Evolutionary conservation across 768 basidiomycete species (phyloP).

Genomic region (Russula sp.): DNA sequence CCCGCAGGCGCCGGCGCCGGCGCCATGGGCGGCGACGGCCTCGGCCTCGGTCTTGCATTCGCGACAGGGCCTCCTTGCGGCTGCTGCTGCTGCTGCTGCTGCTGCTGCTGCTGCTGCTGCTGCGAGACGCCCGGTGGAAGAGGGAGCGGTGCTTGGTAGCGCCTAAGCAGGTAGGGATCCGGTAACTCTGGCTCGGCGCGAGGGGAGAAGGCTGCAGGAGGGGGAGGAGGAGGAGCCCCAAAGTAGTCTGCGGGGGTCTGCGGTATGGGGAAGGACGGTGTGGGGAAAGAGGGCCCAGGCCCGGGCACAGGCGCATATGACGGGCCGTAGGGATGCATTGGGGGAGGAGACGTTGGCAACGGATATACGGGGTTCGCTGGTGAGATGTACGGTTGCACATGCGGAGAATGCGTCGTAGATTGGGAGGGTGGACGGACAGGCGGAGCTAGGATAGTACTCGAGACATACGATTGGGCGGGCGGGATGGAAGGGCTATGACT

Average conservation of each 20-base stretch:
- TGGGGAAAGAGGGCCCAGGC: neutral
- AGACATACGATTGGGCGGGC: neutral
- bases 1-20: neutral
- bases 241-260: constrained; percentile 19
- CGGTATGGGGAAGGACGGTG: constrained; percentile 2
- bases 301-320: neutral
- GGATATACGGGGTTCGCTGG: neutral
- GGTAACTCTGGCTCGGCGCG: constrained; percentile 32
- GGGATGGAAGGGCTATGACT: neutral
- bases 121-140: constrained; percentile 31
- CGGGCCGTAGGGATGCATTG: neutral
- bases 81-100: too few relatives aligned
- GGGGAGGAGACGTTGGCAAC: constrained; percentile 2
- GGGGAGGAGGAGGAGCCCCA: constrained; percentile 21
- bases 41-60: neutral
- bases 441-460: neutral
- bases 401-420: neutral
- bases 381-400: neutral
- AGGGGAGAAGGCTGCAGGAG: constrained; percentile 21
- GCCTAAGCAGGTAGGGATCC: constrained; percentile 38
- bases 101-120: too few relatives aligned
- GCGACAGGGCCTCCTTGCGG: too few relatives aligned
- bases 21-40: neutral
- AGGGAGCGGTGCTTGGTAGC: constrained; percentile 50
- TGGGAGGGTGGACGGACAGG: too few relatives aligned